Evolutionary conservation across 1,139 yeast species (phyloP), one percentile per base, ranked within the genome.

Genomic region (Nematodospora anomalae): DNA sequence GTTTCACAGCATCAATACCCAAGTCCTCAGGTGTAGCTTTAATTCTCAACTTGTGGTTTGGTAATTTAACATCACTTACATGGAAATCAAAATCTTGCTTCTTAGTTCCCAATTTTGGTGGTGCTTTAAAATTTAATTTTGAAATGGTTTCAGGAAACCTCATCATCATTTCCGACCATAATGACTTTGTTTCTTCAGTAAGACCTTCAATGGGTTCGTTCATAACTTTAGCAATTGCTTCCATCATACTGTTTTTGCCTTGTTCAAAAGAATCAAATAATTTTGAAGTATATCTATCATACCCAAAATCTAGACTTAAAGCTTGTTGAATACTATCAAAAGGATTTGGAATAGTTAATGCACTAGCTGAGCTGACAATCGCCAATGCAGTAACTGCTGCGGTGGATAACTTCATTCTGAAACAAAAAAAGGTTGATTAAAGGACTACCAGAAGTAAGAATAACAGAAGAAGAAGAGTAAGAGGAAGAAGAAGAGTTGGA

Each of bases 1-100:
- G 96, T 55, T 83, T 81, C 35, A 83, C 89, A 28, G 70, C 67
- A 62, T 89, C 97, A 43, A 89, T 62, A 22, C 90, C 94, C 51
- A 87, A 74, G 27, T 64, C 65, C 43, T 70, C 71, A 10, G 87
- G 85, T 29, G 71, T 65, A 16, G 72, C 59, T 57, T 81, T 80
- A 49, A 79, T 78, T 60, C 89, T 74, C 62, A 83, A 71, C 45
- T 71, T 62, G 57, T 81, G 81, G 58, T 71, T 63, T 33, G 82
- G 78, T 40, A 68, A 60, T 43, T 69, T 68, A 14, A 55, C 58
- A 49, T 64, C 68, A 33, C 55, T 34, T 20, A 80, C 82, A 35
- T 71, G 73, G 60, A 63, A 75, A 54, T 82, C 88, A 74, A 80
- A 83, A n/a, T 47, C 36, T 42, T 67, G 62, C 26, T 58, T 60